Evolutionary conservation across 495 filamentous ascomycete species (phyloP), one percentile per base, ranked within the genome.

Genomic region (Acidomyces sp.): DNA sequence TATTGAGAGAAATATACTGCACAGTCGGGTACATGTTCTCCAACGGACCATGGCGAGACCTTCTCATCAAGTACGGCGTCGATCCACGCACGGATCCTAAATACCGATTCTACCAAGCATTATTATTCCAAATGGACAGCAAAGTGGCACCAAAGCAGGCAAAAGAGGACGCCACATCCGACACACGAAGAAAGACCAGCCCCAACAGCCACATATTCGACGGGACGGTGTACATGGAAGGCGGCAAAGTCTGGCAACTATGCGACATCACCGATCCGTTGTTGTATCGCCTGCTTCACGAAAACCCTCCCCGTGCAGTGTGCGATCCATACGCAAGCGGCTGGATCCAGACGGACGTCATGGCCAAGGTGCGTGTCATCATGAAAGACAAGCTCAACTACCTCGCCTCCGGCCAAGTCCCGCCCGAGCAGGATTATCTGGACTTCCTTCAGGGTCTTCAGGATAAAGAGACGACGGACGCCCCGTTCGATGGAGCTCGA

Each of bases 161-260:
- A 29, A 11, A 26, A 25, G n/a, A 10, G 26, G 12, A 23, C 11
- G 18, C 31, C 19, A 1, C 34, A 19, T 6, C 17, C 41, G 24
- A 38, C 32, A 12, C 19, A 9, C 17, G 5, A 13, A 4, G 41
- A 16, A 10, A 12, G 32, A 18, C 15, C 4, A 9, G 17, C 7
- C 26, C 7, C 6, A 31, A 21, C 21, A 73, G 65, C 26, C 90
- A 95, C 60, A 56, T 88, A 13, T 97, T 94, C 59, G 80, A 88
- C 33, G 88, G 90, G 29, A 62, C 55, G 0, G 63, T 86, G 20
- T 15, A 23, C 24, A 68, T 69, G 7, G 62, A 66, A 4, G 84
- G 90, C 53, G 86, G 86, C 1, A 82, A 85, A 33, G 75, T 85
- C 42, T 97, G 84, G 79, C 90, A 95, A 66, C 68, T 87, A 22